A percentile compares a stretch with the other conserved stretches of the same genome.
These are phyloP conservation scores for Alternaria angustiovoidea DNA, from an alignment of 2,329 filamentous ascomycete species.

Conservation along the genomic window DNA sequence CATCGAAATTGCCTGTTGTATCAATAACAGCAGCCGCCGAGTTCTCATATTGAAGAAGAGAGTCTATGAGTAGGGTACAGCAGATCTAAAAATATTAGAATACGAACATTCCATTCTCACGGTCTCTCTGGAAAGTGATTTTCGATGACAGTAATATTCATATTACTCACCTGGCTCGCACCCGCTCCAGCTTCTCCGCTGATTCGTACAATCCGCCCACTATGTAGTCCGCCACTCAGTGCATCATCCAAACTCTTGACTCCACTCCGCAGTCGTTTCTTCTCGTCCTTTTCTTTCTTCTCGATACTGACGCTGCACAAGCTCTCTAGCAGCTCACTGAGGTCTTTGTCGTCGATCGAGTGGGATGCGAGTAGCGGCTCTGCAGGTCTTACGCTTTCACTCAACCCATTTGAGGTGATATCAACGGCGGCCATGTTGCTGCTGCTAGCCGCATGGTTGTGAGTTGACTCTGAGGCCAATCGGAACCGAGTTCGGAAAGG, in stretches of 20 bases:
- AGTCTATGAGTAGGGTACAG: conserved; percentile 49
- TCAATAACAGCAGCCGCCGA: conserved; percentile 56
- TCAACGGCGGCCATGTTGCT: not conserved
- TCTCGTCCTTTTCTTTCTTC: not conserved
- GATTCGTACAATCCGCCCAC: conserved; percentile 47
- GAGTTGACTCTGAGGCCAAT: not conserved
- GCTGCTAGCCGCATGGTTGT: not conserved
- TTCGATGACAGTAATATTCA: not conserved
- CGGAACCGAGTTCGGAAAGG: not conserved
- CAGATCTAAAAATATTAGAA: conserved; percentile 11
- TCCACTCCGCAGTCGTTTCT: conserved; percentile 29
- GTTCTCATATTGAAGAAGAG: conserved; percentile 42
- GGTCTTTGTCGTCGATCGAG: conserved; percentile 26
- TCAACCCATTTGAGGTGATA: not conserved
- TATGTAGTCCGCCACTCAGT: conserved; percentile 50
- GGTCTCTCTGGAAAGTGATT: not conserved
- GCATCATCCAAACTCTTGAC: conserved; percentile 46
- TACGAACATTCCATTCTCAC: rapidly evolving
- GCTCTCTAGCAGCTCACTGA: conserved; percentile 22
- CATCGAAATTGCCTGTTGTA: conserved; percentile 56
- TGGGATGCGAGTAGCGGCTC: conserved; percentile 30
- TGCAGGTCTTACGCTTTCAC: conserved; percentile 1
- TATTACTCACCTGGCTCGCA: conserved; percentile 31
- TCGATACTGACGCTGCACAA: conserved; percentile 1
- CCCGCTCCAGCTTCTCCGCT: conserved; percentile 42